Evolutionary conservation across 331 rosid species (phyloP), one percentile per base, ranked within the genome.

Genomic region (Rhamnella rubrinervis): DNA sequence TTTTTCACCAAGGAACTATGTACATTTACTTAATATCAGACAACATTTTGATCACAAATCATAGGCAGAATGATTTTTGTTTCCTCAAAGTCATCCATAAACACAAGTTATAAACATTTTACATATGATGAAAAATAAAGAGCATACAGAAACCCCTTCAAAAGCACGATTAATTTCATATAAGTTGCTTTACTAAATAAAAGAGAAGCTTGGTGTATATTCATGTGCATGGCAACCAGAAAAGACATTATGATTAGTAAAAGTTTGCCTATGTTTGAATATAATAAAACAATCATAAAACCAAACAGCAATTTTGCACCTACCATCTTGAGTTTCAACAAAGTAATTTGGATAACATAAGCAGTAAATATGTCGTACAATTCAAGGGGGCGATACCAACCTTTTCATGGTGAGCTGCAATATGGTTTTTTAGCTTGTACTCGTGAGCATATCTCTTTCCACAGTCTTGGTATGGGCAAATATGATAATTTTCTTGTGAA

Each of bases 371-470:
- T 17, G 38, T n/a, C 44, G 46, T 41, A 59, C 71, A 44, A 31
- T 11, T 2, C 49, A 40, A 40, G 40, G 65, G 44, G 71, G 21
- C 55, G 17, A 55, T 38, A 59, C 72, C 65, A 75, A 93, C 98
- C 95, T 89, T 95, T 89, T 95, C 96, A 61, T 95, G 98, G 78
- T 89, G 97, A 70, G 96, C 76, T 5, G 85, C 58, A 74, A 95
- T 80, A 69, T 95, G 97, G 81, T 95, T 95, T 86, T 87, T 95
- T 17, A 91, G 89, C 83, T 95, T 95, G 86, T 95, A 95, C 74
- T 95, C 97, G 10, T 95, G 97, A 35, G 96, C 95, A 49, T 84
- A 95, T 95, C 97, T 87, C 96, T 91, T 95, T 73, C 97, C 96
- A 78, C 98, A 93, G 59, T 88, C 96, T 1, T 82, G 86, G 80